Base-by-base conservation (phyloP, 2,329 filamentous ascomycete genomes). In the Aspergillus neoniger region DNA sequence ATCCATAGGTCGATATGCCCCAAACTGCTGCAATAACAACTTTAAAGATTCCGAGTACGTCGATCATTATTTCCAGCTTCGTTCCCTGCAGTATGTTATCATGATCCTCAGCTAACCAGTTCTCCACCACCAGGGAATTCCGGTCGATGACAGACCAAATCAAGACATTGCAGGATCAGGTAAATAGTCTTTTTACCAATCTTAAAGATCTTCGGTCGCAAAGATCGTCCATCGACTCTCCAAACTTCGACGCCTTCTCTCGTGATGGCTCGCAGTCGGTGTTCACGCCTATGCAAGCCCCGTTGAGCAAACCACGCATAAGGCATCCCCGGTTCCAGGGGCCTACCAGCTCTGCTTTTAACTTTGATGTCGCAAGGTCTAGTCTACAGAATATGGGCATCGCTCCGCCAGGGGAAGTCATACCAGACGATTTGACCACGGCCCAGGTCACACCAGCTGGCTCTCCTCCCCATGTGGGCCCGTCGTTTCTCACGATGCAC, bases 321-420 rank as follows among this genome's bases (percentile, higher is more conserved):
- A 85, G 80, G 65, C 86, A 84, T 60, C 86, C 87, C 4, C 84
- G 85, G 23, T 96, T 95, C 72, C 88, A 91, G 59, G 93, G 92
- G 0, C 91, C 92, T 1, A 96, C 92, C 0, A 96, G 91, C 76
- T 89, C 88, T 50, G 87, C 89, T 2, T 96, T 93, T 76, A 93
- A 90, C 66, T 85, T 96, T 30, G 91, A 94, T 64, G 88, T 96
- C 14, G 92, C 93, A 38, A 93, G 92, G 74, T 91, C 86, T 55
- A 96, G 92, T 53, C 82, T 96, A 39, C 89, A 92, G 70, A 93
- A 88, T 62, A 96, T 96, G 91, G 92, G 92, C 4, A 95, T 96
- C 70, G 88, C 86, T 28, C 85, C 86, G 2, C 67, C 69, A 23
- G 84, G 84, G 1, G 88, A 88, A 52, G 79, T 74, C 2, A 80